Conservation (phyloP, 1,284 basidiomycete species). For the Ceratobasidium sp. region DNA sequence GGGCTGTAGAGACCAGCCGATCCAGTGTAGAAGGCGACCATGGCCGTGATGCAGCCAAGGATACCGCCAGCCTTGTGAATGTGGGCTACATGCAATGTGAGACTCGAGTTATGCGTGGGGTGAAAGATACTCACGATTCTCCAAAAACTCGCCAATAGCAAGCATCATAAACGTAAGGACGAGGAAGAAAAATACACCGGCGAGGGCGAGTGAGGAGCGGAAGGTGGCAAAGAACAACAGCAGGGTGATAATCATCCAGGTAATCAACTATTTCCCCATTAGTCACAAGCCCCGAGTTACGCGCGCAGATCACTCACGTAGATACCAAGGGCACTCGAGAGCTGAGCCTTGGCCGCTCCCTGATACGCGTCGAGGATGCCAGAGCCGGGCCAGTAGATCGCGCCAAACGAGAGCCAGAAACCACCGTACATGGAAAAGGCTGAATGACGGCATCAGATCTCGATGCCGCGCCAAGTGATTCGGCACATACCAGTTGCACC, state of each 20-base stretch:
- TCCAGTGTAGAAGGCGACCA: constrained; percentile 76
- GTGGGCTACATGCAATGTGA: neutral
- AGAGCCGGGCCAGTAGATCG: constrained; percentile 55
- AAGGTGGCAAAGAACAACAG: constrained; percentile 54
- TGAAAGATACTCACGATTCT: constrained; percentile 3
- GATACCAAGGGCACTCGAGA: constrained; percentile 57
- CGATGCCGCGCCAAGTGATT: too few species aligned
- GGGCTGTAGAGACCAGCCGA: constrained; percentile 68
- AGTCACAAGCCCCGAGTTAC: constrained; percentile 13
- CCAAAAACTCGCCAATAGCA: constrained; percentile 54
- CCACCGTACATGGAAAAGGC: constrained; percentile 51
- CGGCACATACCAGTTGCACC: constrained; percentile 55
- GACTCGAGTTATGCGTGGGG: too few species aligned
- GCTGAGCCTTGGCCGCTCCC: constrained; percentile 50
- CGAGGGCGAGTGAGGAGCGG: constrained; percentile 58
- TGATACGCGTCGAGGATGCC: constrained; percentile 55
- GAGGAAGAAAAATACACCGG: constrained; percentile 64
- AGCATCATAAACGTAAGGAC: constrained; percentile 61
- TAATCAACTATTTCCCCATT: neutral
- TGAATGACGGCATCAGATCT: constrained; percentile 50
- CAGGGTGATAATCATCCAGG: constrained; percentile 54
- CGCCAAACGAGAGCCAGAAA: constrained; percentile 53
- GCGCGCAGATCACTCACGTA: constrained; percentile 56
- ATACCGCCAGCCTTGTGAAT: constrained; percentile 74
- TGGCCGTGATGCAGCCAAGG: constrained; percentile 74